Percentiles rank a stretch among this genome's conserved stretches.
These are phyloP conservation scores for Leccinum fuscescens DNA, from an alignment of 1,284 basidiomycete species.

Conservation along the genomic window DNA sequence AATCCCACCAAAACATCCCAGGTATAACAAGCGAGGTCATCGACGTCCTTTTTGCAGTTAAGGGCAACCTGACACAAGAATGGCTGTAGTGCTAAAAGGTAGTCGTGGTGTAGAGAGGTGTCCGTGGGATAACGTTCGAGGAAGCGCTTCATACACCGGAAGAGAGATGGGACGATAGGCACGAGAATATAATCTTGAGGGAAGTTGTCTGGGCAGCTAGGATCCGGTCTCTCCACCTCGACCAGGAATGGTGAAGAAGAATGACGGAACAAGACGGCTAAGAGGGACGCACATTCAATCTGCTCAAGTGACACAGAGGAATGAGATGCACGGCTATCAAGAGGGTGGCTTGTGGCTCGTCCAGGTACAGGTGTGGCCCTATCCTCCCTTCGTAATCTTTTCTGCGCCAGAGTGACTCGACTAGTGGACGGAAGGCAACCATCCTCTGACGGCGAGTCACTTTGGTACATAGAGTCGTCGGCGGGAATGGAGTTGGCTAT, in stretches of 20 bases:
- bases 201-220: conserved; percentile 21
- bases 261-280: conserved; percentile 66
- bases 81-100: conserved; percentile 65
- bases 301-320: conserved; percentile 57
- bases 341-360: conserved; percentile 12
- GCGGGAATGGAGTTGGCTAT: conserved; percentile 19
- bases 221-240: conserved; percentile 26
- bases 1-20: conserved; percentile 68
- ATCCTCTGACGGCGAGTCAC: conserved; percentile 33
- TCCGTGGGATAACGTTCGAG: conserved; percentile 64
- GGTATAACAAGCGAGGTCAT: conserved; percentile 54
- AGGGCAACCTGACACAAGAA: conserved; percentile 71
- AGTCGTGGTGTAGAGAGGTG: conserved; percentile 73
- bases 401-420: conserved; percentile 29
- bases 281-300: conserved; percentile 66
- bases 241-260: conserved; percentile 55
- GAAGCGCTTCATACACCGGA: conserved; percentile 67
- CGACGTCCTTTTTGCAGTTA: conserved; percentile 62
- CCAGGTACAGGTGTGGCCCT: conserved; percentile 24
- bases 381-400: conserved; percentile 23
- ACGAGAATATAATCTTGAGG: conserved; percentile 18
- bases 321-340: conserved; percentile 18
- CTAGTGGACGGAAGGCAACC: conserved; percentile 22
- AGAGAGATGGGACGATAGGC: conserved; percentile 48
- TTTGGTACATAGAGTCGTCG: conserved; percentile 30